phyloP scores from a whole-genome alignment of 2,329 filamentous ascomycete genomes.

The Waltergamsia citrina region DNA sequence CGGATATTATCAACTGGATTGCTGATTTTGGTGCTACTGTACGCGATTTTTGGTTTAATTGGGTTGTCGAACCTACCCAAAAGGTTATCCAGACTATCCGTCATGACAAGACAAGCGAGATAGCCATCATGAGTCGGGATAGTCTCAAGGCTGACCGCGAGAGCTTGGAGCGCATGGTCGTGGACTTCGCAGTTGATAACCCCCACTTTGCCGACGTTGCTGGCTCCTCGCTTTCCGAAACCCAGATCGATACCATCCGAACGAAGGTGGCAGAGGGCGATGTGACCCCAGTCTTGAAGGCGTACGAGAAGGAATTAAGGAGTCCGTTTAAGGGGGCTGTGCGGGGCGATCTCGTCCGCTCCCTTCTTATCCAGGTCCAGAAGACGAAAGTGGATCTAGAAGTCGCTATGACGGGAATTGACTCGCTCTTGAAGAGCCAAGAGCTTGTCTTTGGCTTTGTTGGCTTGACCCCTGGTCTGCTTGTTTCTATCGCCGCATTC shows the following conservation, averaged over 20 bases:
- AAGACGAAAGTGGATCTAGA: conserved; percentile 99
- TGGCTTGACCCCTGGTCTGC: conserved; percentile 82
- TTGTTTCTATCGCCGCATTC: conserved; percentile 68
- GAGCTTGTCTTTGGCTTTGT: conserved; percentile 98
- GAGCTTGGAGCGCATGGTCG: conserved; percentile 93
- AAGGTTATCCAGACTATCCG: conserved; percentile 87
- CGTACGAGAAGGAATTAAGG: conserved; percentile 83
- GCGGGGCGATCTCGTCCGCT: conserved; percentile 77
- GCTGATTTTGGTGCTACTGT: conserved; percentile 68
- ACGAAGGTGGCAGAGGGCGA: conserved; percentile 83
- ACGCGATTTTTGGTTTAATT: conserved; percentile 91
- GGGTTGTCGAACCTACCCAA: conserved; percentile 78
- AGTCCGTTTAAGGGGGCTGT: conserved; percentile 76
- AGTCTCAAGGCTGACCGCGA: conserved; percentile 84
- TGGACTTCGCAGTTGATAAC: conserved; percentile 86
- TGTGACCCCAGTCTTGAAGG: conserved; percentile 79
- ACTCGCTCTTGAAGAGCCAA: conserved; percentile 88
- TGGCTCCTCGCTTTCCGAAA: conserved; percentile 46
- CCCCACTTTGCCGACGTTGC: conserved; percentile 47
- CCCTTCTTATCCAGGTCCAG: conserved; percentile 90
- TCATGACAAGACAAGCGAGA: conserved; percentile 85
- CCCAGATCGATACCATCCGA: conserved; percentile 65
- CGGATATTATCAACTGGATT: conserved; percentile 74
- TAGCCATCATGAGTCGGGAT: conserved; percentile 92
- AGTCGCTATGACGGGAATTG: conserved; percentile 90